Percentiles rank a stretch among this genome's conserved stretches.
These are phyloP conservation scores for Dorcoceras hygrometricum DNA, from an alignment of 257 asterid species.

Conservation along the genomic window DNA sequence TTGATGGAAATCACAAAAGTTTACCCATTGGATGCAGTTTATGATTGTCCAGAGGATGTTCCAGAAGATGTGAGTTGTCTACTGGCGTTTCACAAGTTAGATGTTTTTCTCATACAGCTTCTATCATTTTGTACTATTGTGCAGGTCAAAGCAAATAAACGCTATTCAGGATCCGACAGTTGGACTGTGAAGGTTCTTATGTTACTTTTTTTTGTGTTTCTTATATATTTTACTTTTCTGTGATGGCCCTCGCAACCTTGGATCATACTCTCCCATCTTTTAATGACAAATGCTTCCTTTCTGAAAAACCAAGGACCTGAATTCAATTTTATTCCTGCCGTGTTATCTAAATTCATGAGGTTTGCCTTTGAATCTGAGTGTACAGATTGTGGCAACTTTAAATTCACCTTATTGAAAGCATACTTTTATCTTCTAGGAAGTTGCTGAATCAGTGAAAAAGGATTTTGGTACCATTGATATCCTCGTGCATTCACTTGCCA, in stretches of 20 bases:
- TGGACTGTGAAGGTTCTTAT: slow-evolving; percentile 90
- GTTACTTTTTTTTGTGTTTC: slow-evolving; percentile 3
- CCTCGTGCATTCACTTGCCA: slow-evolving; percentile 83
- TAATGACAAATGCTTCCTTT: not conserved
- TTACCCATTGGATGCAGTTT: slow-evolving; percentile 94
- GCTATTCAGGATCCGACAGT: slow-evolving; percentile 79
- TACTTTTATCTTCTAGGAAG: slow-evolving; percentile 59
- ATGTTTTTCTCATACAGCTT: not conserved
- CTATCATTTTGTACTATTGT: slow-evolving; percentile 18
- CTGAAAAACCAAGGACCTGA: not conserved
- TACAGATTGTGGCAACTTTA: not conserved
- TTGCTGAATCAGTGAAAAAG: slow-evolving; percentile 81
- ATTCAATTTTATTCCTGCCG: not conserved
- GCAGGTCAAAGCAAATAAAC: slow-evolving; percentile 85
- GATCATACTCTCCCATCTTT: slow-evolving; percentile 4
- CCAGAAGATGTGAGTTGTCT: slow-evolving; percentile 75
- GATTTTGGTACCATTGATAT: slow-evolving; percentile 96
- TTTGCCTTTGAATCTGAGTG: not conserved
- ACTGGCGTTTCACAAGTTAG: not conserved
- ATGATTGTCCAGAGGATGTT: slow-evolving; percentile 84
- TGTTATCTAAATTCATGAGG: not conserved
- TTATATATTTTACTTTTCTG: slow-evolving; percentile 2
- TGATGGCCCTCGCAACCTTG: slow-evolving; percentile 10
- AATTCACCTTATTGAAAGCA: not conserved
- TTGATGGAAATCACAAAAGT: slow-evolving; percentile 88